Evolutionary conservation across 148 eudicot species (phyloP).

Genomic region (Rhododendron ovatum): DNA sequence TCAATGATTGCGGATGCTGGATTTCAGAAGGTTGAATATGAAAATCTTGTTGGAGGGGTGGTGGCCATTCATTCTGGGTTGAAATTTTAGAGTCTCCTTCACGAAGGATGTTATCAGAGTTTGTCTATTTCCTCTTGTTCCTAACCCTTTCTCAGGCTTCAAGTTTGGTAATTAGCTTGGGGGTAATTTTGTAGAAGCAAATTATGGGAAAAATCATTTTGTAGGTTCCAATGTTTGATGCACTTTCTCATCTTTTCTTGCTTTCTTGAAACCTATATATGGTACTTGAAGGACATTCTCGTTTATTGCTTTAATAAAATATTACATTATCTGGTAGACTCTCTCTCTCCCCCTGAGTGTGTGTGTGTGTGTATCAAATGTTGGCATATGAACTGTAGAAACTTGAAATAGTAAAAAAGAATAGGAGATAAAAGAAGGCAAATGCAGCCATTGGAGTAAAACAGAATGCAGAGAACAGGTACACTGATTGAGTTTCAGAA

Average conservation of each 20-base stretch:
- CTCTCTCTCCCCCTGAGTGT: neutral
- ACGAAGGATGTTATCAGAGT: neutral
- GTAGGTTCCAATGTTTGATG: neutral
- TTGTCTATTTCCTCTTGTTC: neutral
- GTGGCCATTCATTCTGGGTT: slow-evolving; percentile 87
- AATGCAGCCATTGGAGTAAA: neutral
- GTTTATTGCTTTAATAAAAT: neutral
- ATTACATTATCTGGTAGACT: neutral
- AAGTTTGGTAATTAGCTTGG: neutral
- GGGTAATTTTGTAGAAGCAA: neutral
- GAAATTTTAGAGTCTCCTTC: slow-evolving; percentile 44
- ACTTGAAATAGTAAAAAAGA: neutral
- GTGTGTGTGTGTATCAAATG: neutral
- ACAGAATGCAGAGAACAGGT: neutral
- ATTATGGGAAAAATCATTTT: neutral
- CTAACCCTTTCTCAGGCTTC: neutral
- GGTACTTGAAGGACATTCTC: neutral
- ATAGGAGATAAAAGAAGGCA: neutral
- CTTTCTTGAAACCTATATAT: neutral
- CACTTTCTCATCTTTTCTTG: neutral
- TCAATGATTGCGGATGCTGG: slow-evolving; percentile 92
- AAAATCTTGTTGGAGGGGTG: slow-evolving; percentile 91
- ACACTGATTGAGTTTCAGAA: neutral
- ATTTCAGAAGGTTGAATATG: slow-evolving; percentile 87
- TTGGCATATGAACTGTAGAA: neutral